A percentile compares a stretch with the other conserved stretches of the same genome.
phyloP scores from a whole-genome alignment of 768 basidiomycete species.

The Lyophyllum decastes region DNA sequence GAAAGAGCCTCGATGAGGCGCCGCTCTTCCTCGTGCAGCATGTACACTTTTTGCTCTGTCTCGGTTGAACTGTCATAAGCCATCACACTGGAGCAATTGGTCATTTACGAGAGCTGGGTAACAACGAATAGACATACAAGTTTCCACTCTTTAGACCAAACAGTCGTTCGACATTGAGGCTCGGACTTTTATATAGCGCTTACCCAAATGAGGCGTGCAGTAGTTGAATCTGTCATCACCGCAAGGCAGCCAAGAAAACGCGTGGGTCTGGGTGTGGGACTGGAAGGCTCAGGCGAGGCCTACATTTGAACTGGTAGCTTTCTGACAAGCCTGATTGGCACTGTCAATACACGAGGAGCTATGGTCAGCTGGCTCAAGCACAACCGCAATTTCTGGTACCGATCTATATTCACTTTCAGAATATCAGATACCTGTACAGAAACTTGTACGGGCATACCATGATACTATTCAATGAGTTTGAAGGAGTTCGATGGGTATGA shows the following conservation, averaged over 20 bases:
- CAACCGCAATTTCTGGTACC: too few species aligned
- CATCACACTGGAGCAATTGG: background rate
- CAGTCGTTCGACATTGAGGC: background rate
- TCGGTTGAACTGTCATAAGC: background rate
- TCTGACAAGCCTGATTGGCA: too few species aligned
- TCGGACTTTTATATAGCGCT: background rate
- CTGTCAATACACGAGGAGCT: too few species aligned
- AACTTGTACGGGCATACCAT: background rate
- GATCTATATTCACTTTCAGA: too few species aligned
- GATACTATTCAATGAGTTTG: background rate
- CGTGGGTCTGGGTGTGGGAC: background rate
- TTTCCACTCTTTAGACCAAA: background rate
- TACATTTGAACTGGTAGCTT: background rate
- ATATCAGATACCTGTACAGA: background rate
- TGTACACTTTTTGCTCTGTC: slow-evolving; percentile 8
- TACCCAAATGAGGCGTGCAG: background rate
- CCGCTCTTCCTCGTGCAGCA: slow-evolving; percentile 26
- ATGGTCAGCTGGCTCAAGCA: too few species aligned
- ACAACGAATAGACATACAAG: background rate
- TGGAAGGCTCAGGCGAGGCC: background rate
- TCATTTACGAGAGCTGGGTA: background rate
- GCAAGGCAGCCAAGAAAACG: background rate
- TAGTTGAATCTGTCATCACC: background rate
- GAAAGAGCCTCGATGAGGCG: slow-evolving; percentile 29
- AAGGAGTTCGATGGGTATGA: too few species aligned